Evolutionary conservation across 345 rosid genomes (phyloP).

Genomic region (Trapa bicornis): DNA sequence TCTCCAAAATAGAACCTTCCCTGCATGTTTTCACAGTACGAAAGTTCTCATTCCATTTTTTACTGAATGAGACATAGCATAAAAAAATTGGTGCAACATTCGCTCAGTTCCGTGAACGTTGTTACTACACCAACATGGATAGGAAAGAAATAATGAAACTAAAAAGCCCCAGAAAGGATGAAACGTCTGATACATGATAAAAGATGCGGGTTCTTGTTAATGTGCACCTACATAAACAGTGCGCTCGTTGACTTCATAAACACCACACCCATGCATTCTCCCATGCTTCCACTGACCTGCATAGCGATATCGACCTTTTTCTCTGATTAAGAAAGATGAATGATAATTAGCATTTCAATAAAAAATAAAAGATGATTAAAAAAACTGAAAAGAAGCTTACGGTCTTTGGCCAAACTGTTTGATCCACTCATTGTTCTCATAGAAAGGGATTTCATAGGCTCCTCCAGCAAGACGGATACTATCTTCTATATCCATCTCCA

Average conservation of each 20-base stretch:
- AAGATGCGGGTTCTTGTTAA: conserved; percentile 2
- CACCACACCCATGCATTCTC: conserved; percentile 91
- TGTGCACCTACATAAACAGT: conserved; percentile 38
- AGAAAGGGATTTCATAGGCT: conserved; percentile 48
- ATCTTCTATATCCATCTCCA: conserved; percentile 93
- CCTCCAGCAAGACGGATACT: conserved; percentile 37
- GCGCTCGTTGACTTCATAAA: conserved; percentile 75
- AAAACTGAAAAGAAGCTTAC: conserved; percentile 26
- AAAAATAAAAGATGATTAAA: not conserved
- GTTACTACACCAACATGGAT: not conserved
- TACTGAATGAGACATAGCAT: not conserved
- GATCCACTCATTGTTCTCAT: conserved; percentile 69
- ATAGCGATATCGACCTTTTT: conserved; percentile 86
- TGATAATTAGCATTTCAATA: not conserved
- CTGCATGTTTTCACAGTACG: conserved; percentile 28
- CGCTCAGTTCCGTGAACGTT: not conserved
- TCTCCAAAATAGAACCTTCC: conserved; percentile 91
- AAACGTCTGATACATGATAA: not conserved
- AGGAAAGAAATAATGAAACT: not conserved
- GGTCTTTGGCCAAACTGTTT: conserved; percentile 66
- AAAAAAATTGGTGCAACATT: not conserved
- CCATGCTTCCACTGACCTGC: conserved; percentile 98
- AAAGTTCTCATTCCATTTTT: not conserved
- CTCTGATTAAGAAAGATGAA: conserved; percentile 30
- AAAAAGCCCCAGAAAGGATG: not conserved